Evolutionary conservation across 1,284 basidiomycete genomes (phyloP).

Genomic region (Trichosporon sp.): DNA sequence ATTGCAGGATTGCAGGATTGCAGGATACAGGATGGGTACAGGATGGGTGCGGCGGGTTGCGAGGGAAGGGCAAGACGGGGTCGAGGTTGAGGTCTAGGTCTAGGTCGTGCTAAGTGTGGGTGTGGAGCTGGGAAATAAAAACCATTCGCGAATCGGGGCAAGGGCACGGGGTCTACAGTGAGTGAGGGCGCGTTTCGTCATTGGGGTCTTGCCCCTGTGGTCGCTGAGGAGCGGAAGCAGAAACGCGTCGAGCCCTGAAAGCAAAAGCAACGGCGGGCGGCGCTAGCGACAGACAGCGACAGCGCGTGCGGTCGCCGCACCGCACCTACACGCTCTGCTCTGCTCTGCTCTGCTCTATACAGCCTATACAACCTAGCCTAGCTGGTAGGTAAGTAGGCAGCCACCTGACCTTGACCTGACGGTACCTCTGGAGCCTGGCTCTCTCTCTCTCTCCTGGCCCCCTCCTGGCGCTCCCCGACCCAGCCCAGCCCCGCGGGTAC

Average conservation of each 20-base stretch:
- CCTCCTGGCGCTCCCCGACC: no score
- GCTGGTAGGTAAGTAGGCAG: no score
- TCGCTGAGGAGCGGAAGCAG: not conserved
- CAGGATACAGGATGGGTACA: not conserved
- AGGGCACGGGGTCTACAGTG: no score
- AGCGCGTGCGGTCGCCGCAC: no score
- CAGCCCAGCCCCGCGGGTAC: not conserved
- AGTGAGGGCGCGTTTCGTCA: not conserved
- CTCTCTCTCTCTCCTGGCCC: no score
- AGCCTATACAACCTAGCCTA: no score
- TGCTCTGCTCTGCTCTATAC: no score
- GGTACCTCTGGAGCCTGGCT: no score
- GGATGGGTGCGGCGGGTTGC: not conserved
- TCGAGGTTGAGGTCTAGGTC: no score
- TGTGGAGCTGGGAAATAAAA: constrained; percentile 1
- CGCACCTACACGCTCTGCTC: no score
- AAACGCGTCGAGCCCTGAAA: constrained; percentile 3
- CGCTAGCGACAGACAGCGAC: not conserved
- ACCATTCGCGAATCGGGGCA: constrained; percentile 1
- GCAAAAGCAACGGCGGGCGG: not conserved
- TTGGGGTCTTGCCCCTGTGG: not conserved
- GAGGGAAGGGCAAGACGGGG: no score
- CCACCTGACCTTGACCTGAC: not conserved
- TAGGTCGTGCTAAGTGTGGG: not conserved
- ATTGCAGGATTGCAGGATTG: not conserved